A percentile compares a stretch with the other conserved stretches of the same genome.
These are phyloP conservation scores for Cladosporium velox DNA, from an alignment of 2,329 filamentous ascomycete genomes.

Conservation along the genomic window DNA sequence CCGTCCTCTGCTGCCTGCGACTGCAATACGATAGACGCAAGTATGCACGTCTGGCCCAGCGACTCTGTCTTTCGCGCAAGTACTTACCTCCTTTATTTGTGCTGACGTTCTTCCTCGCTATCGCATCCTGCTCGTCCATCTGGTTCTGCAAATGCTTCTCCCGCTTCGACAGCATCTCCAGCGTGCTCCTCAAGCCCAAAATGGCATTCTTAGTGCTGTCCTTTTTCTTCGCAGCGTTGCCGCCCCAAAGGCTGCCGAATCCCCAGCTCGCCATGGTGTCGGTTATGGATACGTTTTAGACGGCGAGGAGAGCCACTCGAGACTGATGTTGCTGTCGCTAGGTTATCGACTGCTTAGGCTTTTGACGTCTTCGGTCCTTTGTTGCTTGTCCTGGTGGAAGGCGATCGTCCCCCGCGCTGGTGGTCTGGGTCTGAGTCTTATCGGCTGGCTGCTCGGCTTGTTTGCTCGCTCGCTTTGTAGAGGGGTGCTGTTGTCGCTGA, in stretches of 20 bases:
- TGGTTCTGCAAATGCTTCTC: conserved; percentile 88
- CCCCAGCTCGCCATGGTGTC: conserved; percentile 46
- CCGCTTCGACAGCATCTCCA: conserved; percentile 97
- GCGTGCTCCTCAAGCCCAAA: conserved; percentile 78
- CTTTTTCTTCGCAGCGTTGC: conserved; percentile 82
- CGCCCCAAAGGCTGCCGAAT: conserved; percentile 77
- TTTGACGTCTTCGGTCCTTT: neutral
- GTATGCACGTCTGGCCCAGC: neutral
- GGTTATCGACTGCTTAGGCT: neutral
- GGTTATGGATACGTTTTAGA: neutral
- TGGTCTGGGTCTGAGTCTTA: conserved; percentile 18
- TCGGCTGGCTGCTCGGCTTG: neutral
- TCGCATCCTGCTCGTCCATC: conserved; percentile 87
- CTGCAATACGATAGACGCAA: neutral
- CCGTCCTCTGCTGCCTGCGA: neutral
- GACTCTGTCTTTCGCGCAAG: neutral
- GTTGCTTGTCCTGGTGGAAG: neutral
- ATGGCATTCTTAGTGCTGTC: conserved; percentile 97
- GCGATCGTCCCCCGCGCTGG: conserved; percentile 13
- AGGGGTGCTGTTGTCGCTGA: neutral
- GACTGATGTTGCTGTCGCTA: neutral
- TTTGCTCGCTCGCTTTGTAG: conserved; percentile 5
- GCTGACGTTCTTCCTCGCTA: conserved; percentile 84
- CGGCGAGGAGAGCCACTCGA: conserved; percentile 10
- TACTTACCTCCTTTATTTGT: conserved; percentile 85